These are phyloP conservation scores for Fraxinus xanthoxyloides DNA, from an alignment of 305 asterid genomes.

Conservation along the genomic window DNA sequence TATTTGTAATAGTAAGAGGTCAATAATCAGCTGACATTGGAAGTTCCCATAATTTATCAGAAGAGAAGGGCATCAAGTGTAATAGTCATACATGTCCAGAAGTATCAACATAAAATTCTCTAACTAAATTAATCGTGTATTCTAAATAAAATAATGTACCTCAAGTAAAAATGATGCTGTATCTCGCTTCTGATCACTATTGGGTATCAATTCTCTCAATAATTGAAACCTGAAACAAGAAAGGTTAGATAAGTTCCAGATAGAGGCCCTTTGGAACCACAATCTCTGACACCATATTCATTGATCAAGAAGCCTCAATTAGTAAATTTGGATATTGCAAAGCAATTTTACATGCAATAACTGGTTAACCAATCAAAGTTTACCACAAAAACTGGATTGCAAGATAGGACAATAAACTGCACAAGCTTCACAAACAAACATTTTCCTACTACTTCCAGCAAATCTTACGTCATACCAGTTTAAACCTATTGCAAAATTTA, in stretches of 20 bases:
- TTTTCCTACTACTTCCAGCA: neutral
- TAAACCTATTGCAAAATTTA: neutral
- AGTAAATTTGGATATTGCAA: neutral
- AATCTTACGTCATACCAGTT: neutral
- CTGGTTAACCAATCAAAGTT: neutral
- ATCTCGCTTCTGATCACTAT: conserved; percentile 83
- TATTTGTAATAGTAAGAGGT: neutral
- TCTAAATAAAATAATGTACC: conserved; percentile 35
- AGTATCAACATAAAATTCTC: neutral
- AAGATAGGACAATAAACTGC: neutral
- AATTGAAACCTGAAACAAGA: conserved; percentile 60
- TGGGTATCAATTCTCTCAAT: conserved; percentile 80
- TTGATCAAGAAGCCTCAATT: neutral
- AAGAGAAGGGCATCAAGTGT: neutral
- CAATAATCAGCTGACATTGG: too few species aligned
- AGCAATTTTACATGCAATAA: neutral
- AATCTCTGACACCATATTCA: neutral
- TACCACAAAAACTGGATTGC: neutral
- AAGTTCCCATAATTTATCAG: neutral
- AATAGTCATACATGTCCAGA: neutral
- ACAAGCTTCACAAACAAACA: neutral
- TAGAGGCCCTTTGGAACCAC: neutral
- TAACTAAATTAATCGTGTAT: neutral
- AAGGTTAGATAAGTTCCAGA: conserved; percentile 1
- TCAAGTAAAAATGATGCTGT: conserved; percentile 81